Evolutionary conservation across 495 filamentous ascomycete species (phyloP), one percentile per base, ranked within the genome.

Genomic region (Melanomma pulvis-pyrius): DNA sequence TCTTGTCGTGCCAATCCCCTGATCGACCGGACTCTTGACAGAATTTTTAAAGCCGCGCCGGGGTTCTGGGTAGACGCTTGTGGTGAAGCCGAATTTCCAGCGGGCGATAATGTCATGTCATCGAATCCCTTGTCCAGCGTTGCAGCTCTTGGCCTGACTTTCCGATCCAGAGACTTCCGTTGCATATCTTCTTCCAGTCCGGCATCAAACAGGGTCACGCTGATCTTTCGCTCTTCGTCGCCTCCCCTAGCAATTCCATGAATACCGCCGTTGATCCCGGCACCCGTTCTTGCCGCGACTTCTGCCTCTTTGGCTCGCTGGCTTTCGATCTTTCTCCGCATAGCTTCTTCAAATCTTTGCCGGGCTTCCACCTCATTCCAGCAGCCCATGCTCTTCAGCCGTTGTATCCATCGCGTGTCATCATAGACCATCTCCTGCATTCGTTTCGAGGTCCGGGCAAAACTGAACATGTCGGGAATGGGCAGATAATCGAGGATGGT

Each of bases 381-480:
- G 69, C 90, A 89, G 6, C 88, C 92, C 85, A 99, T 96, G 29
- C 81, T 82, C 71, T 89, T 86, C 32, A 99, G 78, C 63, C 87
- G 84, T 59, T 89, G 87, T 50, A 97, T 88, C 94, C 94, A 99
- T 79, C 93, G 84, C 21, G 92, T 90, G 75, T 99, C 94, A 81
- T 99, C 96, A 79, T 98, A 98, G 12, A 96, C 96, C 92, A 99
- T 99, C 76, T 99, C 94, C 69, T 89, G 89, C 83, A 96, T 87
- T 49, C 92, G 90, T 75, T 86, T 89, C 58, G 92, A 97, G 29
- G 90, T 88, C 29, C 88, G 87, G n/a, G 94, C 94, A 74, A 90
- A 93, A 57, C 87, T 86, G 65, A 97, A 81, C 46, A 94, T 87
- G 71, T 96, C 93, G 59, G 88, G 79, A 39, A 96, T 83, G 30